Percentiles rank a stretch among this genome's conserved stretches.
These are phyloP conservation scores for Wickerhamiella dianesei DNA, from an alignment of 805 yeast species.

Conservation along the genomic window DNA sequence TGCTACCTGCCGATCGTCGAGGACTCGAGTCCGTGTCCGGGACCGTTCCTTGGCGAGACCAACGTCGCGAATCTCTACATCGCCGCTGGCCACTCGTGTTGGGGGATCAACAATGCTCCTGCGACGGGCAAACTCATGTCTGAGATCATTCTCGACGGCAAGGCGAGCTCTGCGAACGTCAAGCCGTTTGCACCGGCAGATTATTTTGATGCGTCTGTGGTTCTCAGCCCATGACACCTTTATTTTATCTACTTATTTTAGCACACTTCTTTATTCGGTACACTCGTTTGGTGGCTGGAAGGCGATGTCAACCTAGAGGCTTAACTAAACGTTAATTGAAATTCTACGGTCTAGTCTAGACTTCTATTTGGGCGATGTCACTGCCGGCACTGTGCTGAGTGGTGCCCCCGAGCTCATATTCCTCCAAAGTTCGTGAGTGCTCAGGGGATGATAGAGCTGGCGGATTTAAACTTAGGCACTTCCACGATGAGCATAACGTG, in stretches of 20 bases:
- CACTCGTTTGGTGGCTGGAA: too few relatives aligned
- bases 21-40: conserved; percentile 82
- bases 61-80: conserved; percentile 64
- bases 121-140: conserved; percentile 91
- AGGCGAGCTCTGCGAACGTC: conserved; percentile 61
- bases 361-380: too few relatives aligned
- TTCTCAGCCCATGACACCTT: neutral
- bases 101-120: conserved; percentile 98
- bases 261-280: too few relatives aligned
- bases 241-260: neutral
- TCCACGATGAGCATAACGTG: too few relatives aligned
- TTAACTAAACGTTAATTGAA: too few relatives aligned
- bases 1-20: conserved; percentile 81
- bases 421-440: too few relatives aligned
- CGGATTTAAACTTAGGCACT: too few relatives aligned
- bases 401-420: too few relatives aligned
- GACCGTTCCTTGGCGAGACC: conserved; percentile 90
- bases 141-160: conserved; percentile 76
- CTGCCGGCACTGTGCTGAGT: too few relatives aligned
- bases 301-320: too few relatives aligned
- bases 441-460: too few relatives aligned
- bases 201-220: conserved; percentile 43
- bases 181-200: conserved; percentile 73
- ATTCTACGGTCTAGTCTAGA: too few relatives aligned
- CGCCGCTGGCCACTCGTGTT: conserved; percentile 92